These are phyloP conservation scores for Podospora comata DNA, from an alignment of 495 filamentous ascomycete genomes.

Conservation along the genomic window DNA sequence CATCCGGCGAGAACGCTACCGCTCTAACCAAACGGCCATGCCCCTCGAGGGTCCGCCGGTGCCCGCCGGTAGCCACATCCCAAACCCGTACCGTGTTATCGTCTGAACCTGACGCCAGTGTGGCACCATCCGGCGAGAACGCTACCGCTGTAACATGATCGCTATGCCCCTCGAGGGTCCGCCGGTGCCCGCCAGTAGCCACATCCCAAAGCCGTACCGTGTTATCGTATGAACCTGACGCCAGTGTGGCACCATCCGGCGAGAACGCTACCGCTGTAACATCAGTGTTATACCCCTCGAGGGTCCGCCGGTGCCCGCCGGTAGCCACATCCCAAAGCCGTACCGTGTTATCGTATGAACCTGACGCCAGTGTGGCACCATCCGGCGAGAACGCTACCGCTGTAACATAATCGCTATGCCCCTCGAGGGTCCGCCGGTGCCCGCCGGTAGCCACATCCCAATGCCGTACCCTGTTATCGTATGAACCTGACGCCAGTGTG, in stretches of 20 bases:
- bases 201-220: too few relatives aligned
- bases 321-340: conserved; percentile 10
- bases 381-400: conserved; percentile 8
- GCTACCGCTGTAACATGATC: too few relatives aligned
- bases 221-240: too few relatives aligned
- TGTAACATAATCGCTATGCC: too few relatives aligned
- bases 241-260: too few relatives aligned
- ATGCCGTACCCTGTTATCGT: too few relatives aligned
- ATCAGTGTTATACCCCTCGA: not conserved
- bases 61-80: conserved; percentile 3
- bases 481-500: too few relatives aligned
- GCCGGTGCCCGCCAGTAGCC: too few relatives aligned
- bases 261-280: too few relatives aligned
- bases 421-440: not conserved
- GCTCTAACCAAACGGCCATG: not conserved
- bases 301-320: not conserved
- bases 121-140: conserved; percentile 6
- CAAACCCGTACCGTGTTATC: conserved; percentile 9
- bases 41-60: not conserved
- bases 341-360: conserved; percentile 1
- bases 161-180: not conserved
- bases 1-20: conserved; percentile 8
- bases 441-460: too few relatives aligned
- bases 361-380: conserved; percentile 7
- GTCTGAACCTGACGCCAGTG: conserved; percentile 2